Evolutionary conservation across 768 basidiomycete genomes (phyloP).

Genomic region (Lentinula sp.): DNA sequence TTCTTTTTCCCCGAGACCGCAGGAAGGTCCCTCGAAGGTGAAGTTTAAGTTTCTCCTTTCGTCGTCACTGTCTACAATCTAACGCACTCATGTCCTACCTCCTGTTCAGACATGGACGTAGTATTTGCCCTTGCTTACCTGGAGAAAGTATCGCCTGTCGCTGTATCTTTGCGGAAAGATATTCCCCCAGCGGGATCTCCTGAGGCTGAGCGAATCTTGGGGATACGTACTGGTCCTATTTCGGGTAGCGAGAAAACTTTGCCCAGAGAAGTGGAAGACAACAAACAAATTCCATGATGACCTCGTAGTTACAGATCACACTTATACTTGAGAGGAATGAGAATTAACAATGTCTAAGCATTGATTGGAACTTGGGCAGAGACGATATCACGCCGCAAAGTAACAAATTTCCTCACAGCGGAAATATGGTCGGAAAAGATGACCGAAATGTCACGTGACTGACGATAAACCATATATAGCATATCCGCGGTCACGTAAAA

Average conservation of each 20-base stretch:
- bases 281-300: background rate
- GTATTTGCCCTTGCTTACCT: slow-evolving; percentile 39
- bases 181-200: slow-evolving; percentile 36
- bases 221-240: slow-evolving; percentile 14
- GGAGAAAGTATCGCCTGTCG: slow-evolving; percentile 36
- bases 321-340: background rate
- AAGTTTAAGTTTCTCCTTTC: background rate
- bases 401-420: no score
- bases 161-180: slow-evolving; percentile 37
- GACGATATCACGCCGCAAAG: no score
- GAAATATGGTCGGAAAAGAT: no score
- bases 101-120: slow-evolving; percentile 34
- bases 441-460: no score
- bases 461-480: no score
- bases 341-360: background rate
- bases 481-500: no score
- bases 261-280: background rate
- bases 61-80: background rate
- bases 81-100: background rate
- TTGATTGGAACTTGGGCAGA: no score
- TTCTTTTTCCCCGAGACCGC: slow-evolving; percentile 59
- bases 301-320: no score
- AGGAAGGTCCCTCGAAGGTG: slow-evolving; percentile 49
- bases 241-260: background rate
- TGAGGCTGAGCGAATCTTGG: slow-evolving; percentile 38